Conservation (phyloP, 352 stramenopile genomes). For the Pythium dissotocum region DNA sequence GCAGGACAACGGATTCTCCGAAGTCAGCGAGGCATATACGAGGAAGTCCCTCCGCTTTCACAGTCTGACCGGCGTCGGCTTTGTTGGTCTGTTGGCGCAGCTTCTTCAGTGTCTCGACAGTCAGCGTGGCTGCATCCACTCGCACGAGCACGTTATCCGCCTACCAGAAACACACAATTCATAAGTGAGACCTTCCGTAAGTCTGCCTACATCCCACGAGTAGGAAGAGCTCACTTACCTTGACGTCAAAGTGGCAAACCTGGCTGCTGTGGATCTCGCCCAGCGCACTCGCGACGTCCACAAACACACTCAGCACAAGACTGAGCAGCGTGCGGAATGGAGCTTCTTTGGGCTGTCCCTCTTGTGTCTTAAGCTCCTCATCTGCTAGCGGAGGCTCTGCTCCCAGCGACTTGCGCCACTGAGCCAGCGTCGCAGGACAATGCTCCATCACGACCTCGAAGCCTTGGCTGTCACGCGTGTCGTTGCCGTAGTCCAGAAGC, state of each 20-base stretch:
- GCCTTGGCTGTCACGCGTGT: conserved; percentile 31
- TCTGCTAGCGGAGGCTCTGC: not conserved
- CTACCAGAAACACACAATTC: conserved; percentile 20
- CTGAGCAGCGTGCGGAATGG: conserved; percentile 47
- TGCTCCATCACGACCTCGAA: conserved; percentile 67
- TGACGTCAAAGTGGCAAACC: conserved; percentile 73
- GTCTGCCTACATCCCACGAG: not conserved
- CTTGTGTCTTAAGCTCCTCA: not conserved
- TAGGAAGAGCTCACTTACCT: conserved; percentile 33
- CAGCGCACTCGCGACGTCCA: conserved; percentile 38
- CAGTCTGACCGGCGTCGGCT: conserved; percentile 22
- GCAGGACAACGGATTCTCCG: conserved; percentile 51
- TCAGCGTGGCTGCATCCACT: conserved; percentile 34
- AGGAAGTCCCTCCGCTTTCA: conserved; percentile 2
- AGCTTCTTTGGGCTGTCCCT: conserved; percentile 1
- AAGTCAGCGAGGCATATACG: conserved; percentile 71
- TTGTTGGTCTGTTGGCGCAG: conserved; percentile 24
- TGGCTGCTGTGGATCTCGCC: conserved; percentile 40
- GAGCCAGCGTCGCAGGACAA: conserved; percentile 49
- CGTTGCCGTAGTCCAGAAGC: conserved; percentile 62
- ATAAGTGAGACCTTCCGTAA: not conserved
- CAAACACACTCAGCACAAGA: conserved; percentile 46
- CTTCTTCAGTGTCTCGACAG: conserved; percentile 31
- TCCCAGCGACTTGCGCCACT: conserved; percentile 39
- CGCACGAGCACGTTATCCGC: conserved; percentile 69